Evolutionary conservation across 371 early-diverging fungal genomes (phyloP).

Genomic region (Zychaea mexicana): DNA sequence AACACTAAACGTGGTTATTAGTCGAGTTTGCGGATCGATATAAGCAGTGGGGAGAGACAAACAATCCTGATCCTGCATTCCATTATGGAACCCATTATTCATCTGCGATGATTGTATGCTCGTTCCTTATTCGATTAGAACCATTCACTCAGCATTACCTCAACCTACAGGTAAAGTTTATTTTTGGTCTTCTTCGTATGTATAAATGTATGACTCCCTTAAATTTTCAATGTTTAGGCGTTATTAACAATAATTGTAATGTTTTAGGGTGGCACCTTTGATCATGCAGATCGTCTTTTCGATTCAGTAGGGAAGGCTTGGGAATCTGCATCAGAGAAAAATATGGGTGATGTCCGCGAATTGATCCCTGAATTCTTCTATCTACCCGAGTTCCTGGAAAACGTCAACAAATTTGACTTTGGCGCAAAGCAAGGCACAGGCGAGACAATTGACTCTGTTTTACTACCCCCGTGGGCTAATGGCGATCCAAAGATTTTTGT

Average conservation of each 20-base stretch:
- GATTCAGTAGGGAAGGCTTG: constrained; percentile 69
- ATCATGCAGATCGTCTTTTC: constrained; percentile 79
- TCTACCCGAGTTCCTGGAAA: constrained; percentile 83
- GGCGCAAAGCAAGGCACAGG: constrained; percentile 76
- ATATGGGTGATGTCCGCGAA: constrained; percentile 85
- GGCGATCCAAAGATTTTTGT: constrained; percentile 88
- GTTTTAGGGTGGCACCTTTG: constrained; percentile 82
- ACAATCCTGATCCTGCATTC: constrained; percentile 73
- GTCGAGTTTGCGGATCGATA: constrained; percentile 60
- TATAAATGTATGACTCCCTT: neutral
- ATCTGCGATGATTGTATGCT: constrained; percentile 84
- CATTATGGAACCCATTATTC: constrained; percentile 94
- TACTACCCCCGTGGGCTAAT: constrained; percentile 87
- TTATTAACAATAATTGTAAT: neutral
- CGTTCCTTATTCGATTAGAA: constrained; percentile 82
- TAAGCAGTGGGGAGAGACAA: constrained; percentile 74
- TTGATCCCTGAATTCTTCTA: constrained; percentile 92
- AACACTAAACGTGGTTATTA: neutral
- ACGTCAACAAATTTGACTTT: constrained; percentile 86
- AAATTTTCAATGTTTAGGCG: neutral
- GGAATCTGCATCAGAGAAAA: constrained; percentile 72
- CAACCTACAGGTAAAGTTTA: constrained; percentile 60
- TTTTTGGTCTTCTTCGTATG: constrained; percentile 1
- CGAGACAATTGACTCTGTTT: constrained; percentile 75
- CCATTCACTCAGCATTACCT: constrained; percentile 84